phyloP scores from a whole-genome alignment of 768 basidiomycete genomes.

The Suillus subaureus region DNA sequence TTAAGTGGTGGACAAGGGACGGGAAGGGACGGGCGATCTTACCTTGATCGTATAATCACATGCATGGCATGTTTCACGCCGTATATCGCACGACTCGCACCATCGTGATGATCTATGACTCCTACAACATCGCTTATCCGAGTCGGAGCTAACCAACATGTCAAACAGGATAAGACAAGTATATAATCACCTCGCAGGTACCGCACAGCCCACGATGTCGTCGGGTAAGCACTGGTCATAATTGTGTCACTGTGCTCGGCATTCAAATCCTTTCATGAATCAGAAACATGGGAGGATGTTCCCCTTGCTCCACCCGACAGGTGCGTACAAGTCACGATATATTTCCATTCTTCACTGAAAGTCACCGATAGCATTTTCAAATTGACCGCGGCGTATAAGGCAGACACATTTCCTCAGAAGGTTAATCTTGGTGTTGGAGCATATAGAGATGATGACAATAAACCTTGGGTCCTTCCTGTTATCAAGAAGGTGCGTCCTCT shows the following conservation, averaged over 20 bases:
- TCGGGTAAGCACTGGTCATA: constrained; percentile 46
- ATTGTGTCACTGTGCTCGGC: constrained; percentile 11
- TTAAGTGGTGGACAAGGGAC: not conserved
- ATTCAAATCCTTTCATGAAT: constrained; percentile 6
- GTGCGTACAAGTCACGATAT: constrained; percentile 37
- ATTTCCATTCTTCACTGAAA: constrained; percentile 9
- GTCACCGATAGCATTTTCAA: constrained; percentile 73
- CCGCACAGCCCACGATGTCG: constrained; percentile 44
- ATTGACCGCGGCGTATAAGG: constrained; percentile 87
- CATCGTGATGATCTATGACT: not conserved
- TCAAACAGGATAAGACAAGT: constrained; percentile 63
- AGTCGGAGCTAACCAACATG: constrained; percentile 40
- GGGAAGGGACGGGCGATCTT: not conserved
- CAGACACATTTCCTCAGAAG: constrained; percentile 73
- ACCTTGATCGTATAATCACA: constrained; percentile 1
- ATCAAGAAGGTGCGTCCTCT: constrained; percentile 71
- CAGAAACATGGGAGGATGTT: constrained; percentile 76
- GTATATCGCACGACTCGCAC: not conserved
- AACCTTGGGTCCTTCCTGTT: constrained; percentile 91
- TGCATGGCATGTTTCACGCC: not conserved
- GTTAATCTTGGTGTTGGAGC: constrained; percentile 93
- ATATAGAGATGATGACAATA: constrained; percentile 85
- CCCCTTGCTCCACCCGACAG: constrained; percentile 87
- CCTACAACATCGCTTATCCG: not conserved
- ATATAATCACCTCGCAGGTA: constrained; percentile 49